These are phyloP conservation scores for Microsporum ferrugineum DNA, from an alignment of 2,329 filamentous ascomycete genomes.

Conservation along the genomic window DNA sequence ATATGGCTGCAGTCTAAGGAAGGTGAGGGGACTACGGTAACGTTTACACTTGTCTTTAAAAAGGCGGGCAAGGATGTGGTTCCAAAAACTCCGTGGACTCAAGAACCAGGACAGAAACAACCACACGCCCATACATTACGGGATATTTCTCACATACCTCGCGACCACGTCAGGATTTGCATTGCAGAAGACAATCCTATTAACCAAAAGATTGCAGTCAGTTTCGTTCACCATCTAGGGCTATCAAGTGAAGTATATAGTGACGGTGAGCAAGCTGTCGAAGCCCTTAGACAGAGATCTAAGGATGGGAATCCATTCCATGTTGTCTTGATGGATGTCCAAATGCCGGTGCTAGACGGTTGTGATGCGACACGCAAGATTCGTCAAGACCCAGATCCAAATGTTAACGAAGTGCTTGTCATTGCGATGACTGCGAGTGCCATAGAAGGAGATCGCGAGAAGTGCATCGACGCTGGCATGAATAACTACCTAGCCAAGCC, in stretches of 20 bases:
- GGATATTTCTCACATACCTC: constrained; percentile 61
- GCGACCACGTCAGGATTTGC: constrained; percentile 71
- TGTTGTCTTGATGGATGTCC: constrained; percentile 87
- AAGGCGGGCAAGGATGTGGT: constrained; percentile 56
- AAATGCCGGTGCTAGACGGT: constrained; percentile 88
- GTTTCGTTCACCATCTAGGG: constrained; percentile 75
- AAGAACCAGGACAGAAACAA: constrained; percentile 29
- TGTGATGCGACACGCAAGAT: constrained; percentile 83
- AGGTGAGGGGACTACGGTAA: constrained; percentile 49
- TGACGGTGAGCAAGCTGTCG: constrained; percentile 78
- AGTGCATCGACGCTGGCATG: constrained; percentile 92
- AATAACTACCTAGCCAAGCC: constrained; percentile 95
- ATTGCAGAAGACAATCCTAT: constrained; percentile 93
- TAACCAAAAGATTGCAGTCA: constrained; percentile 87
- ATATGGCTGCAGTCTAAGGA: constrained; percentile 72
- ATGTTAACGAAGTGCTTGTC: constrained; percentile 72
- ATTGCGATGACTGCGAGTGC: constrained; percentile 96
- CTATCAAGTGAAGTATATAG: constrained; percentile 82
- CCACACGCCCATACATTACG: constrained; percentile 40
- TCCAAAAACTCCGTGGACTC: constrained; percentile 47
- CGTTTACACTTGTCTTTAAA: constrained; percentile 74
- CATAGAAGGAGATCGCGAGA: constrained; percentile 88
- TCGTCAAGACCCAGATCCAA: constrained; percentile 61
- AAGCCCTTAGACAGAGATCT: constrained; percentile 65
- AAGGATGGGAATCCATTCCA: constrained; percentile 68